Evolutionary conservation across 1,139 yeast genomes (phyloP).

Genomic region (Candida anutae): DNA sequence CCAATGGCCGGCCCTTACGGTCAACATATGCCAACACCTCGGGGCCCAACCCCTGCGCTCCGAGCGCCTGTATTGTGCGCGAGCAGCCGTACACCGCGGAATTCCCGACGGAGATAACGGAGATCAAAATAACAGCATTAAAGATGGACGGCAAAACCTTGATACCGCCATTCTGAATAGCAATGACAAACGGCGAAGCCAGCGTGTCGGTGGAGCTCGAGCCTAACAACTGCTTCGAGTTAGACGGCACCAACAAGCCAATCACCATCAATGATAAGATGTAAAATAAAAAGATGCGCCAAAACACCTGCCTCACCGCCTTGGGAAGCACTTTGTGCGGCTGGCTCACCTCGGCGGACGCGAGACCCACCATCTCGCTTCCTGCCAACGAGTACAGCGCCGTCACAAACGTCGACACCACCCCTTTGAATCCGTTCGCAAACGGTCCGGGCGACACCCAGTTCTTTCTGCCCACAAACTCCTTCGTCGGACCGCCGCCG

Average conservation of each 20-base stretch:
- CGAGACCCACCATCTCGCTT: slow-evolving; percentile 73
- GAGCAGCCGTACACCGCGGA: slow-evolving; percentile 40
- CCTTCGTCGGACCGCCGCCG: slow-evolving; percentile 39
- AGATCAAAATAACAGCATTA: slow-evolving; percentile 33
- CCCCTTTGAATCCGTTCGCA: slow-evolving; percentile 65
- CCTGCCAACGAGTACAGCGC: slow-evolving; percentile 89
- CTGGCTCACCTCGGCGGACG: slow-evolving; percentile 76
- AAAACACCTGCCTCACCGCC: slow-evolving; percentile 37
- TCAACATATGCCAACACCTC: slow-evolving; percentile 29
- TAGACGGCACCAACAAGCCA: slow-evolving; percentile 30
- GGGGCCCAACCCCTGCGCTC: slow-evolving; percentile 37
- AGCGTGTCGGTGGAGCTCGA: slow-evolving; percentile 17
- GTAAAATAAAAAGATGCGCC: slow-evolving; percentile 37
- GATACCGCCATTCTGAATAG: slow-evolving; percentile 35
- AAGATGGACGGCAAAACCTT: slow-evolving; percentile 35
- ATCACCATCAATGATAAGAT: slow-evolving; percentile 31
- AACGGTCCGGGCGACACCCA: slow-evolving; percentile 42
- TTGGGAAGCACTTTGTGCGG: slow-evolving; percentile 41
- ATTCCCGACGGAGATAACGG: slow-evolving; percentile 38
- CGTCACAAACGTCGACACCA: slow-evolving; percentile 71
- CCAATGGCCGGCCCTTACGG: slow-evolving; percentile 35
- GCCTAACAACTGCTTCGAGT: slow-evolving; percentile 26
- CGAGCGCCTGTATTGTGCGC: slow-evolving; percentile 32
- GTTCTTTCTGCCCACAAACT: slow-evolving; percentile 49
- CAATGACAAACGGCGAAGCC: slow-evolving; percentile 39